Evolutionary conservation across 148 eudicot species (phyloP), one percentile per base, ranked within the genome.

Genomic region (Vaccinium corymbosum): DNA sequence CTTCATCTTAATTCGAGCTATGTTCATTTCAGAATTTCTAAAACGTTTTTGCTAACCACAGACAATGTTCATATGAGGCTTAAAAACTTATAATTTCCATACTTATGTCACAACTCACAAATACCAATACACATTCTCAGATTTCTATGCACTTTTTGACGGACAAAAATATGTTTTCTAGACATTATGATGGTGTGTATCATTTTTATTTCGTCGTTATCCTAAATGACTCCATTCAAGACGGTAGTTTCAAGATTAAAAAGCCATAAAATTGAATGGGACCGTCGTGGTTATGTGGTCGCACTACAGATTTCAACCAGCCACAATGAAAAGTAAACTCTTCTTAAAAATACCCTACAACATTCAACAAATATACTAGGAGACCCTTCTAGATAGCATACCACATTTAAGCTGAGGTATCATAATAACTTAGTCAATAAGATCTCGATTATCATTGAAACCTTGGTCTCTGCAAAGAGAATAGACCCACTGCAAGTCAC

Each of bases 401-500:
- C 38, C 35, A 77, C 25, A 51, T 25, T n/a, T 51, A 51, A 3
- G n/a, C 46, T 76, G 46, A 53, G 7, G 53, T 20, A 80, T 7
- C 52, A 61, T 27, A n/a, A 80, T 20, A 10, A 46, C 17, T 55
- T 38, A 55, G 22, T 20, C 59, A 83, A 49, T 61, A 76, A 22
- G 38, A 22, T 7, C 61, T 19, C 62, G 3, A 81, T 14, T 10
- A 64, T 17, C 35, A 17, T 48, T 29, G 17, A 74, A 74, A 46
- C 78, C 76, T 16, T n/a, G 49, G 62, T 35, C 77, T 42, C 19
- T 14, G 38, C 29, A 66, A 35, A 78, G 46, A 81, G 64, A 55
- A 85, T 72, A 12, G 52, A 42, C 42, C 35, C 35, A 27, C 32
- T 86, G 83, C 62, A 76, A 50, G 79, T 83, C 38, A 25, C 77